These are phyloP conservation scores for Irpex sp. DNA, from an alignment of 1,284 basidiomycete species.

Conservation along the genomic window DNA sequence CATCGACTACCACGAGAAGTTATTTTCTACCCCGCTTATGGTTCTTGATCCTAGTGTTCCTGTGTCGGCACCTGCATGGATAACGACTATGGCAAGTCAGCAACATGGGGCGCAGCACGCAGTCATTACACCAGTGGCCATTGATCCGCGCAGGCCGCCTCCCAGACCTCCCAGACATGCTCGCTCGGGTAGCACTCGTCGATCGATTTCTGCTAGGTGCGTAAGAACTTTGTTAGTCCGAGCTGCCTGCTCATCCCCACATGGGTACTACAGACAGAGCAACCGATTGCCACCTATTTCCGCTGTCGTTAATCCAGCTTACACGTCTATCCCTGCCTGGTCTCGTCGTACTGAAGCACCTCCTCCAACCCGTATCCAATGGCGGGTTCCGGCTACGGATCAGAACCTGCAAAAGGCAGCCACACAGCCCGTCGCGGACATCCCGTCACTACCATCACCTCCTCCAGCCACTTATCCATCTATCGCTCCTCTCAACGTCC, in stretches of 20 bases:
- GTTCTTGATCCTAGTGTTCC: constrained; percentile 12
- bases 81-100: neutral
- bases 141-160: neutral
- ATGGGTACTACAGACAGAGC: neutral
- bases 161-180: neutral
- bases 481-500: constrained; percentile 1
- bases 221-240: neutral
- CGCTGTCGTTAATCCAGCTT: neutral
- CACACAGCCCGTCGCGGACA: neutral
- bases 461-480: neutral
- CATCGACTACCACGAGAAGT: constrained; percentile 25
- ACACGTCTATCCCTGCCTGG: neutral
- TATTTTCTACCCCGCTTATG: constrained; percentile 19
- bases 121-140: neutral
- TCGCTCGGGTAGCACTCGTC: neutral
- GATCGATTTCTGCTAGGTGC: neutral
- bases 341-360: neutral
- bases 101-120: neutral
- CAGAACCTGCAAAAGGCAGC: neutral
- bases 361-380: neutral
- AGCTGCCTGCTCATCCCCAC: neutral
- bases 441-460: neutral
- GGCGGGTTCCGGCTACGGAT: neutral
- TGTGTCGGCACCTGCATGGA: constrained; percentile 12
- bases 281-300: neutral